Evolutionary conservation across 2,329 filamentous ascomycete species (phyloP).

Genomic region (Colletotrichum theobromicola): DNA sequence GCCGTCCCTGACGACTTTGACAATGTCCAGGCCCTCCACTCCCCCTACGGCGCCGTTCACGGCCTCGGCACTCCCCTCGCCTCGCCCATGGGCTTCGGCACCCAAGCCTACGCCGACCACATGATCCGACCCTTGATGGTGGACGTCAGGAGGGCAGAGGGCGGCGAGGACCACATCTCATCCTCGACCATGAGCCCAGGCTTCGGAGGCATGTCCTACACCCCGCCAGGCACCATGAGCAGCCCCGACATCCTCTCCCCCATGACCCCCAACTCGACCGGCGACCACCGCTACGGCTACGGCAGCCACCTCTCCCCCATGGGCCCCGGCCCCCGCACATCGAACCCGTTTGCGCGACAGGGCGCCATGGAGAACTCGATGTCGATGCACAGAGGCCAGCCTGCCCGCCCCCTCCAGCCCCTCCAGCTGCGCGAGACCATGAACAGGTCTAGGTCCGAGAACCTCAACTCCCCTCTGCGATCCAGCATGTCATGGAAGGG

Average conservation of each 20-base stretch:
- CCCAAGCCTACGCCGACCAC: slow-evolving; percentile 59
- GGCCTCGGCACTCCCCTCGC: slow-evolving; percentile 53
- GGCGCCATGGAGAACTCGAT: slow-evolving; percentile 44
- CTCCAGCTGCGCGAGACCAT: slow-evolving; percentile 63
- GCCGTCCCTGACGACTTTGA: slow-evolving; percentile 75
- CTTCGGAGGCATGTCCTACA: slow-evolving; percentile 71
- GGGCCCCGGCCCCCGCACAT: slow-evolving; percentile 51
- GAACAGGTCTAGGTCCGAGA: slow-evolving; percentile 61
- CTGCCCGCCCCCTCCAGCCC: slow-evolving; percentile 60
- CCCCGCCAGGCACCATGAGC: slow-evolving; percentile 54
- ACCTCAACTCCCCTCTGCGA: slow-evolving; percentile 62
- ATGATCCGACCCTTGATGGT: slow-evolving; percentile 73
- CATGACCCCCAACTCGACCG: slow-evolving; percentile 46
- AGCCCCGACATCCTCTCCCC: slow-evolving; percentile 63
- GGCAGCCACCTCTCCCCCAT: slow-evolving; percentile 53
- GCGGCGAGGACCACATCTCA: slow-evolving; percentile 68
- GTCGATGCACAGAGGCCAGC: slow-evolving; percentile 49
- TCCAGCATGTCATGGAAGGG: slow-evolving; percentile 70
- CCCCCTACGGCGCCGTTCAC: slow-evolving; percentile 68
- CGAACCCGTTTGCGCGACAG: slow-evolving; percentile 59
- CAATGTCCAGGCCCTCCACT: slow-evolving; percentile 72
- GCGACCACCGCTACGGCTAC: slow-evolving; percentile 57
- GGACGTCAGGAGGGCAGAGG: slow-evolving; percentile 67
- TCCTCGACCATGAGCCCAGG: slow-evolving; percentile 70
- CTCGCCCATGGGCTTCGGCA: slow-evolving; percentile 53